Evolutionary conservation across 495 filamentous ascomycete species (phyloP).

Genomic region (Gamarada debralockiae): DNA sequence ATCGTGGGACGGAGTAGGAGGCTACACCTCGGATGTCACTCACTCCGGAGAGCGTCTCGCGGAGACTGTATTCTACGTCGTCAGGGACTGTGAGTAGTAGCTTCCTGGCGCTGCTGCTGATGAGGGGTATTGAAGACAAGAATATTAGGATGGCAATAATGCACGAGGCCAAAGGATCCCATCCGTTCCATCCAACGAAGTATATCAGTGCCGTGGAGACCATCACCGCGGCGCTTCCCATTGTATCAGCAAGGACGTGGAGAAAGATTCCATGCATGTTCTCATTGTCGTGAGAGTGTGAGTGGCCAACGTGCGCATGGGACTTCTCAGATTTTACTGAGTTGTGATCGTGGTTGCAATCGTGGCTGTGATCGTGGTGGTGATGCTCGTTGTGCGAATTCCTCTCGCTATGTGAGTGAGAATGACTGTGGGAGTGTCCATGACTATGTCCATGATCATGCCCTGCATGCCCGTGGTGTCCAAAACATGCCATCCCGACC

Average conservation of each 20-base stretch:
- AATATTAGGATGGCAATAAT: conserved; percentile 93
- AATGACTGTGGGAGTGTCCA: conserved; percentile 28
- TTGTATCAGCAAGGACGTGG: conserved; percentile 91
- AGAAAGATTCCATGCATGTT: conserved; percentile 99
- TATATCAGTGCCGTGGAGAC: conserved; percentile 86
- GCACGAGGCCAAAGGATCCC: conserved; percentile 91
- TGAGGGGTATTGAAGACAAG: conserved; percentile 79
- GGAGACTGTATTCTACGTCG: conserved; percentile 82
- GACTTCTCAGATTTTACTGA: conserved; percentile 18
- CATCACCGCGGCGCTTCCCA: conserved; percentile 92
- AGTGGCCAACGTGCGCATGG: conserved; percentile 28
- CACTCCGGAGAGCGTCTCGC: conserved; percentile 80
- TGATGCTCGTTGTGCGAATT: background rate
- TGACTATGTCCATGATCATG: conserved; percentile 57
- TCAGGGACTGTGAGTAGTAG: conserved; percentile 81
- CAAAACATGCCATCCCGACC: conserved; percentile 85
- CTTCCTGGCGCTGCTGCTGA: conserved; percentile 75
- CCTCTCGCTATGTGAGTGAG: conserved; percentile 2
- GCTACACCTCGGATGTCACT: conserved; percentile 79
- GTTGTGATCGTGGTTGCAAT: conserved; percentile 25
- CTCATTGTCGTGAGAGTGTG: conserved; percentile 77
- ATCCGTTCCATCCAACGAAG: conserved; percentile 85
- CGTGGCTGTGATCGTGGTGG: conserved; percentile 18
- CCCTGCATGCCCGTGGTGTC: conserved; percentile 59
- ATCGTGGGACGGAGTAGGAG: conserved; percentile 82